Evolutionary conservation across 305 asterid species (phyloP).

Genomic region (Fraxinus sp.): DNA sequence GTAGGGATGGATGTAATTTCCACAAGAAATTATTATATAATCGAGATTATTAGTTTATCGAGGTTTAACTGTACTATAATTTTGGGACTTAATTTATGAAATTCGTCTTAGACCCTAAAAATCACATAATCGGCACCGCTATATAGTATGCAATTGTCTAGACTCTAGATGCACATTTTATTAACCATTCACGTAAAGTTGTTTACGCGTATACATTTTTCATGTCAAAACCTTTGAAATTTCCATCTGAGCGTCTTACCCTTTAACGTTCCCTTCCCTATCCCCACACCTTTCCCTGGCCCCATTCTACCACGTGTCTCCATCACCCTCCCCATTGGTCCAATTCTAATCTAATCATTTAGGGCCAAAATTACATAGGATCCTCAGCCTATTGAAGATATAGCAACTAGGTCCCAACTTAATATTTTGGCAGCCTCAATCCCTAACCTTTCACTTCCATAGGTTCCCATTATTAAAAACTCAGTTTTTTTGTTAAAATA

Average conservation of each 20-base stretch:
- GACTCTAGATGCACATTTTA: too few species aligned
- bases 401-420: background rate
- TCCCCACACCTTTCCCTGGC: background rate
- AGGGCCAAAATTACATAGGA: background rate
- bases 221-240: background rate
- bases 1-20: too few species aligned
- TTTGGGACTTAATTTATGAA: too few species aligned
- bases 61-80: too few species aligned
- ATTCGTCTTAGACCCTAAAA: too few species aligned
- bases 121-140: too few species aligned
- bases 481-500: background rate
- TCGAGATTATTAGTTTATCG: too few species aligned
- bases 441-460: background rate
- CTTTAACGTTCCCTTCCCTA: background rate
- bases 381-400: background rate
- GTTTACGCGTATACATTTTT: background rate
- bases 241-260: background rate
- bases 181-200: background rate
- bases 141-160: too few species aligned
- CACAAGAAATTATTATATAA: too few species aligned
- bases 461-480: background rate
- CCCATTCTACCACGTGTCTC: slow-evolving; percentile 42
- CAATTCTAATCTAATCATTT: slow-evolving; percentile 30
- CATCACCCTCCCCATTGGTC: slow-evolving; percentile 23
- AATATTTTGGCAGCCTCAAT: background rate